These are phyloP conservation scores for Cadophora gregata DNA, from an alignment of 2,329 filamentous ascomycete genomes.

Conservation along the genomic window DNA sequence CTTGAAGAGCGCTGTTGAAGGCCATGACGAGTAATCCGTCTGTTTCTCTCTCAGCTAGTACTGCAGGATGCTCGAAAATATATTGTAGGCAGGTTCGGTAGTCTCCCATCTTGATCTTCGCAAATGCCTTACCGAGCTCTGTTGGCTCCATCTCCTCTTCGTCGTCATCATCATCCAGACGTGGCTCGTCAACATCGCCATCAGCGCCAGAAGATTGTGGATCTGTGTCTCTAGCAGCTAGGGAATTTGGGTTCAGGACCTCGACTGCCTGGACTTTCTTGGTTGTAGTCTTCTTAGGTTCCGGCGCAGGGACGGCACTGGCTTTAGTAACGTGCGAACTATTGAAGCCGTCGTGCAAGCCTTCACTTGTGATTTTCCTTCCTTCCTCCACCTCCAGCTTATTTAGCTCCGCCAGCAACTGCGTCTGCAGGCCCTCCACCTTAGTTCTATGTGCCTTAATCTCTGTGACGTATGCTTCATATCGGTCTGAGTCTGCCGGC, in stretches of 20 bases:
- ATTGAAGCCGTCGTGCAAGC: slow-evolving; percentile 87
- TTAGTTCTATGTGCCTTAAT: slow-evolving; percentile 78
- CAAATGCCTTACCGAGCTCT: slow-evolving; percentile 79
- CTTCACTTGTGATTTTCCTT: slow-evolving; percentile 92
- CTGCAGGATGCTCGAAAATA: slow-evolving; percentile 76
- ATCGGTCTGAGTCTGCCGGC: slow-evolving; percentile 61
- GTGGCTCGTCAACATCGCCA: slow-evolving; percentile 64
- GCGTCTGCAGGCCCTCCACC: slow-evolving; percentile 76
- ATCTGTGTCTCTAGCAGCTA: slow-evolving; percentile 50
- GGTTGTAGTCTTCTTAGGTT: slow-evolving; percentile 42
- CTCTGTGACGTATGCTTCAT: slow-evolving; percentile 78
- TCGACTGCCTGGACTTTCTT: slow-evolving; percentile 64
- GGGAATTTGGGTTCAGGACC: slow-evolving; percentile 72
- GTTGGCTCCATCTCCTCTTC: slow-evolving; percentile 79
- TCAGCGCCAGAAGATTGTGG: slow-evolving; percentile 63
- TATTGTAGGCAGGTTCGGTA: slow-evolving; percentile 78
- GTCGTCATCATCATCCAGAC: slow-evolving; percentile 56
- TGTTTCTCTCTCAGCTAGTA: slow-evolving; percentile 84
- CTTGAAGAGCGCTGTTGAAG: slow-evolving; percentile 84
- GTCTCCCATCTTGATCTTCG: slow-evolving; percentile 75
- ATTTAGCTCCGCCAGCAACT: slow-evolving; percentile 75
- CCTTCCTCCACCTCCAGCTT: slow-evolving; percentile 85
- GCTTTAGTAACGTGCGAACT: slow-evolving; percentile 79
- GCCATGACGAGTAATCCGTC: slow-evolving; percentile 91
- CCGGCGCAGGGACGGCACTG: slow-evolving; percentile 40